Evolutionary conservation across 768 basidiomycete genomes (phyloP), one percentile per base, ranked within the genome.

Genomic region (Ramaria rubella): DNA sequence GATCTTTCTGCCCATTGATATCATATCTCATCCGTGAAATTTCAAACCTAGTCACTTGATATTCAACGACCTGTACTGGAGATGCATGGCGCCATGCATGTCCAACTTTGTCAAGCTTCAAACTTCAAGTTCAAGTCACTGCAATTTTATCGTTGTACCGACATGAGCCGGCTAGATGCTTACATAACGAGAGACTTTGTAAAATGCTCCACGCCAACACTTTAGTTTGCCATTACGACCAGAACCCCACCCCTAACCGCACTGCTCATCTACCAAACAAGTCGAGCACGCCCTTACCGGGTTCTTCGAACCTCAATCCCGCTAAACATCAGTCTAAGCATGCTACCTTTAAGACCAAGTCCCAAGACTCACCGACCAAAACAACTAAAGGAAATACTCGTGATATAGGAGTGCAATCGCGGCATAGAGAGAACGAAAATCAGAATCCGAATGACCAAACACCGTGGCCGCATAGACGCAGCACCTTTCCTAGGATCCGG

Each of bases 381-480:
- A 17, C 14, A 17, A 21, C 46, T 2, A 17, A 26, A n/a, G 46
- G 2, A 23, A 27, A 23, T 30, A 26, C 9, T 2, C 46, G 19
- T 17, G 5, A 48, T 26, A 48, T 48, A 1, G 23, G 27, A 2
- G 40, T 8, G 9, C 40, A 42, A 24, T 27, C 46, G 21, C 46
- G 29, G 29, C 29, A 42, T 26, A 34, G 27, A 27, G 52, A 40
- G n/a, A 43, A 31, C 52, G 21, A 24, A 19, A 23, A 43, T 17
- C 27, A 27, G 26, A 43, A n/a, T n/a, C n/a, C n/a, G n/a, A n/a
- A 27, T 46, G 29, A 23, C 21, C 12, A 26, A 33, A 33, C 15
- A 19, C 27, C 43, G 31, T 29, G 29, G 29, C 33, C 43, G 4
- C 68, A 71, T 4, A 76, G 78, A 29, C 71, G 67, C 17, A 27